A percentile compares a stretch with the other conserved stretches of the same genome.
These are phyloP conservation scores for Curvularia lunata DNA, from an alignment of 2,329 filamentous ascomycete species.

Conservation along the genomic window DNA sequence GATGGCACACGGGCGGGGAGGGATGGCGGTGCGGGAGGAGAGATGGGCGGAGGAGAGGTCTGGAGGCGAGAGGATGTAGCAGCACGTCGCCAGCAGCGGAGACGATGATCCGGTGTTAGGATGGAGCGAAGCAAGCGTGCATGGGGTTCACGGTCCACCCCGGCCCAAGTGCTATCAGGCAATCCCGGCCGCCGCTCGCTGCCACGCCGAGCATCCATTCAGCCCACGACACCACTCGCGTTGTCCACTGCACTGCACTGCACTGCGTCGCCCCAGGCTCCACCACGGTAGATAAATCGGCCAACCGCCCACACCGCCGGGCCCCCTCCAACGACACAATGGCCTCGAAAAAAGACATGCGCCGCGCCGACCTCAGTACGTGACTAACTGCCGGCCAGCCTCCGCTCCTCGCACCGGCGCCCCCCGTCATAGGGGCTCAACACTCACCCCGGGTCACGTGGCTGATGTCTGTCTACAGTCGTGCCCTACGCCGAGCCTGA, in stretches of 20 bases:
- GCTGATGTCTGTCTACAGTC: conserved; percentile 60
- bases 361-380: conserved; percentile 74
- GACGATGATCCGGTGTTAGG: conserved; percentile 18
- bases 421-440: conserved; percentile 12
- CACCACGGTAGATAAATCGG: conserved; percentile 15
- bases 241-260: conserved; percentile 7
- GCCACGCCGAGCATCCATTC: background rate
- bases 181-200: background rate
- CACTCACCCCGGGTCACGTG: conserved; percentile 35
- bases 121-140: conserved; percentile 11
- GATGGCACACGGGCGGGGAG: conserved; percentile 6
- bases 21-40: conserved; percentile 12
- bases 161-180: conserved; percentile 7
- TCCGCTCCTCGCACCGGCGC: background rate
- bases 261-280: conserved; percentile 14
- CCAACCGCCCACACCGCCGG: conserved; percentile 21
- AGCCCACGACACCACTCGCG: conserved; percentile 17
- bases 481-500: conserved; percentile 85
- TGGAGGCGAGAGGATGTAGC: conserved; percentile 19
- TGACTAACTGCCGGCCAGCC: conserved; percentile 11
- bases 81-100: conserved; percentile 20
- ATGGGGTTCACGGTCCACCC: conserved; percentile 7
- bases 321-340: conserved; percentile 51
- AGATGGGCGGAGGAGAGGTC: conserved; percentile 10
- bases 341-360: conserved; percentile 77